Evolutionary conservation across 1,284 basidiomycete genomes (phyloP).

Genomic region (Acaromyces ingoldii): DNA sequence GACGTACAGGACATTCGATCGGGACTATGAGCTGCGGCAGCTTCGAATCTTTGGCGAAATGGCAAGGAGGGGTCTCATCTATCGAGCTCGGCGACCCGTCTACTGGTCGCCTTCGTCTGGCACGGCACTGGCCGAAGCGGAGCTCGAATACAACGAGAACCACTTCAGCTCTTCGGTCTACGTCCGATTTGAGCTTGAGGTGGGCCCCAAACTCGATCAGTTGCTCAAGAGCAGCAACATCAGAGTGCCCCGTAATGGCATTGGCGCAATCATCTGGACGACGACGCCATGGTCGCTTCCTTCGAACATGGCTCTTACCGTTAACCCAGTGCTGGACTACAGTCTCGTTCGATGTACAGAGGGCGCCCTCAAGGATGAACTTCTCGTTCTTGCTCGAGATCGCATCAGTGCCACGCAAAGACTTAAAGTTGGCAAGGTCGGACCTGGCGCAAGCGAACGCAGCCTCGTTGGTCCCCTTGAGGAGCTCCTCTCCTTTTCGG

Average conservation of each 20-base stretch:
- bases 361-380: neutral
- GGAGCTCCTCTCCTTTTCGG: constrained; percentile 18
- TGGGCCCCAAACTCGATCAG: neutral
- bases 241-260: constrained; percentile 14
- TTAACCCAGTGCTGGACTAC: constrained; percentile 71
- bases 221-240: constrained; percentile 3
- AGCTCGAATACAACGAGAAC: constrained; percentile 82
- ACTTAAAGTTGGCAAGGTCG: constrained; percentile 10
- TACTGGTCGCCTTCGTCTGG: constrained; percentile 92
- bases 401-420: constrained; percentile 55
- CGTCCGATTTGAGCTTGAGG: constrained; percentile 63
- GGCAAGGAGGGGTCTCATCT: constrained; percentile 74
- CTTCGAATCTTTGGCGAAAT: constrained; percentile 79
- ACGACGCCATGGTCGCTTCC: constrained; percentile 97
- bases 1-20: constrained; percentile 68
- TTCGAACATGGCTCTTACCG: constrained; percentile 90
- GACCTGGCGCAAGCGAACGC: neutral
- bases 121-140: constrained; percentile 92
- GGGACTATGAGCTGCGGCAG: constrained; percentile 81
- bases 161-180: constrained; percentile 84
- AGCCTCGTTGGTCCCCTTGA: constrained; percentile 19
- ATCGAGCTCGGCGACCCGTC: constrained; percentile 80
- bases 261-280: constrained; percentile 85
- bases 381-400: constrained; percentile 66
- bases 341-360: constrained; percentile 56